Base-by-base conservation (phyloP, 495 filamentous ascomycete species). In the Xylaria cubensis region DNA sequence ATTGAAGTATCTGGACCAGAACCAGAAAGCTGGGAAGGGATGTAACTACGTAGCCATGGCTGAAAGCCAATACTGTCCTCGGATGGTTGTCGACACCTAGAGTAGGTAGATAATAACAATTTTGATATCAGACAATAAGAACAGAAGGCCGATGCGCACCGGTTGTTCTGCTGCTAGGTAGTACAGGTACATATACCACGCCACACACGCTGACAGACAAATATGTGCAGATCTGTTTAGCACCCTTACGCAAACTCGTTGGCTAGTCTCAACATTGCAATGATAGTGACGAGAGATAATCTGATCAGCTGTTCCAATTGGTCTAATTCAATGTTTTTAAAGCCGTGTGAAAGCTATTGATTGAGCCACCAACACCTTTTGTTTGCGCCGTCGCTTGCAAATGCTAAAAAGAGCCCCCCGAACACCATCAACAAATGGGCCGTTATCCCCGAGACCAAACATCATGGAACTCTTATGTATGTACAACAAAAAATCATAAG, bases 361-460 rank as follows among this genome's bases (percentile, higher is more conserved):
- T 42, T 21, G 2, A 70, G 58, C 24, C 19, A 64, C 59, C 48
- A 59, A 65, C 51, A n/a, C 63, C 63, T 61, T 61, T 46, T 39
- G 50, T 56, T 51, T 64, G 19, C 63, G n/a, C 69, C 36, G 21
- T 64, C 70, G 34, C 51, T 50, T 61, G 62, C 62, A 72, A 72
- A 64, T 72, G 51, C 70, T 58, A n/a, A 50, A 13, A 39, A 29
- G 26, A 46, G 15, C 24, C 62, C 24, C 62, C 44, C 19, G 21
- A 67, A 59, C 51, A 39, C 62, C 62, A 26, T 4, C 51, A 29
- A 51, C 19, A 29, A 29, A 36, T 29, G 17, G 50, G 12, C 39
- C 32, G 4, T 61, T 61, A 12, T 34, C 15, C 63, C 61, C 24
- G 29, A 50, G 32, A 50, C 42, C 62, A 67, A 59, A 39, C 15